These are phyloP conservation scores for Pseudozyma hubeiensis DNA, from an alignment of 1,284 basidiomycete species.

Conservation along the genomic window DNA sequence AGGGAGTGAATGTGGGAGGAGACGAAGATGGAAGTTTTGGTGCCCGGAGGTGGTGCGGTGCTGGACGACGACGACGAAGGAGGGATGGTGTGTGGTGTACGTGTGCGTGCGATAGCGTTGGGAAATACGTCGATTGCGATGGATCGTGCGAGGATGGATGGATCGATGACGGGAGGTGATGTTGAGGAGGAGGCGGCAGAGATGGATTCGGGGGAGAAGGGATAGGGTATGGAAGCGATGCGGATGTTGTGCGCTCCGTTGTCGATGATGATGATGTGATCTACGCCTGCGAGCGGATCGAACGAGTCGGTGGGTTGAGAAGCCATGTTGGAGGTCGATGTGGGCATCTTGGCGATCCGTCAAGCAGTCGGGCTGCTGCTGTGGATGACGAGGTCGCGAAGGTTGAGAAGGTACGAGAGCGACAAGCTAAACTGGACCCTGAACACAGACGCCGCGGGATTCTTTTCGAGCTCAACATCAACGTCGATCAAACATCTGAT, in stretches of 20 bases:
- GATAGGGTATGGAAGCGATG: constrained; percentile 42
- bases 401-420: background rate
- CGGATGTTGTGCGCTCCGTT: constrained; percentile 47
- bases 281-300: constrained; percentile 27
- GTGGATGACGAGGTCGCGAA: background rate
- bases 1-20: constrained; percentile 52
- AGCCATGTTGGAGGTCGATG: constrained; percentile 2
- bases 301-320: background rate
- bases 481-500: constrained; percentile 9
- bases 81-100: constrained; percentile 25
- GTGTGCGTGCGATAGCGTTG: constrained; percentile 56
- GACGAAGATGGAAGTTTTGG: constrained; percentile 31
- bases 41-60: constrained; percentile 29
- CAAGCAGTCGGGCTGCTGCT: background rate
- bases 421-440: too few species aligned
- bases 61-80: constrained; percentile 2
- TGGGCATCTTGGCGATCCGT: constrained; percentile 3
- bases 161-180: constrained; percentile 1
- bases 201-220: constrained; percentile 4
- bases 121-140: constrained; percentile 17
- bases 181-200: background rate
- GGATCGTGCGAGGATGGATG: background rate
- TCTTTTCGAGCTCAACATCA: background rate
- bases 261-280: constrained; percentile 43
- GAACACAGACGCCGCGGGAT: too few species aligned